A percentile compares a stretch with the other conserved stretches of the same genome.
Conservation (phyloP, 495 filamentous ascomycete genomes). For the Aspergillus olivimuriae region DNA sequence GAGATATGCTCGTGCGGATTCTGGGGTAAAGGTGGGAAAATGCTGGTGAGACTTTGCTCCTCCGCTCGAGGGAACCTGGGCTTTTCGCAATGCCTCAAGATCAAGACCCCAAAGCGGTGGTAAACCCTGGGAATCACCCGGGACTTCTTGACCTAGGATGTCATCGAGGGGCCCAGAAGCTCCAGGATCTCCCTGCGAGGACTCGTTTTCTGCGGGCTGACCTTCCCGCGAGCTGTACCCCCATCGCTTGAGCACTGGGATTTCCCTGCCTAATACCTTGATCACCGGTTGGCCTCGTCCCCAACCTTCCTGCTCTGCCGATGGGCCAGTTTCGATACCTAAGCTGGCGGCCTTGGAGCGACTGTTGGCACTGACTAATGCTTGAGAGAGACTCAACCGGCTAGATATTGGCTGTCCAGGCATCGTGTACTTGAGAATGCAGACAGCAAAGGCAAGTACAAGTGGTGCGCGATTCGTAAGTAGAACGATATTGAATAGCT, state of each 20-base stretch:
- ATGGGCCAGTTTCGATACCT: conserved; percentile 59
- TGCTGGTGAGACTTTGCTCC: conserved; percentile 10
- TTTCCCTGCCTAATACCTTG: conserved; percentile 62
- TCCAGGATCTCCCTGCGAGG: conserved; percentile 5
- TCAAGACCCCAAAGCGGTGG: conserved; percentile 74
- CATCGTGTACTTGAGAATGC: conserved; percentile 69
- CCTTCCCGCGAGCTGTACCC: conserved; percentile 62
- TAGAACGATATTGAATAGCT: conserved; percentile 50
- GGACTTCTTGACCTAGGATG: conserved; percentile 9
- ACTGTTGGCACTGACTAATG: conserved; percentile 71
- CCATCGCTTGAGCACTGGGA: conserved; percentile 67
- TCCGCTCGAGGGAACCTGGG: not conserved
- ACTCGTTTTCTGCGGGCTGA: conserved; percentile 14
- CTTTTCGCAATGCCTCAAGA: conserved; percentile 54
- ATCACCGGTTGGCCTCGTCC: conserved; percentile 68
- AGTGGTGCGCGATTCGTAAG: conserved; percentile 75
- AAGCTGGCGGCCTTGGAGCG: conserved; percentile 67
- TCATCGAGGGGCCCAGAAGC: conserved; percentile 1
- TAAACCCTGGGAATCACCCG: conserved; percentile 11
- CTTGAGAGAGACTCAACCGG: conserved; percentile 70
- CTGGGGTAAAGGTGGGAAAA: conserved; percentile 62
- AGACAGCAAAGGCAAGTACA: conserved; percentile 72
- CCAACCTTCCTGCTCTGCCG: conserved; percentile 65
- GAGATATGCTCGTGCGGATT: conserved; percentile 45
- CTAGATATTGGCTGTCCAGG: conserved; percentile 78